Base-by-base conservation (phyloP, 140 eudicot species). In the Oenanthe javanica region DNA sequence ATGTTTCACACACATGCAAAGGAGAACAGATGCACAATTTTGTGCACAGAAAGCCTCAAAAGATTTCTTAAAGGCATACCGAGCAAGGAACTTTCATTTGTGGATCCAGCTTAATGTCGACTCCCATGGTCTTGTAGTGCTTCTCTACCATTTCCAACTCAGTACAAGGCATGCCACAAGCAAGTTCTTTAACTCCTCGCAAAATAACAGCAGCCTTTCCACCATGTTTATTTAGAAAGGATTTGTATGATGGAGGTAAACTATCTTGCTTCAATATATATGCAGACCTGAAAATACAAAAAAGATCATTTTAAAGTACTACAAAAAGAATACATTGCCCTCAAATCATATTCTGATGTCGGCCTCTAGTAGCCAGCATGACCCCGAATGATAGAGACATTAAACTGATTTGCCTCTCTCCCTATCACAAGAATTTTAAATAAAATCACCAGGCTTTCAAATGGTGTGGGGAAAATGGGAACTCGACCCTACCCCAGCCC, bases 221-320 rank as follows among this genome's bases (percentile, higher is more conserved):
- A 66, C 99, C 99, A 81, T 95, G 99, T 84, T 95, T 95, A 86
- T 95, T 93, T 59, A 95, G 98, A 86, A 93, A 95, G 64, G 97
- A 95, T 88, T 88, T 93, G 86, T 95, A 95, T 59, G 99, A 81
- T 77, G 83, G 84, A 43, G 97, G 93, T 77, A 95, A 82, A 86
- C 96, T 93, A 70, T 95, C 99, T 84, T 88, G 99, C 87, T 95
- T 95, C 88, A 95, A 77, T 82, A 95, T 83, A 86, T 95, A 95
- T 46, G 99, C 99, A 63, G 93, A 92, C 97, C 99, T 95, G 89
- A 52, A 76, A 83, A 80, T 70, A 63, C 51, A 81, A 46, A 38
- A 78, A 40, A 36, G 27, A 21, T 49, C 45, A 42, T 42, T 42
- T 94, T 87, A 55, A 75, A 31, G 45, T 77, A 72, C 63, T 42